Evolutionary conservation across 2,329 filamentous ascomycete genomes (phyloP).

Genomic region (Ophiostoma novo-ulmi): DNA sequence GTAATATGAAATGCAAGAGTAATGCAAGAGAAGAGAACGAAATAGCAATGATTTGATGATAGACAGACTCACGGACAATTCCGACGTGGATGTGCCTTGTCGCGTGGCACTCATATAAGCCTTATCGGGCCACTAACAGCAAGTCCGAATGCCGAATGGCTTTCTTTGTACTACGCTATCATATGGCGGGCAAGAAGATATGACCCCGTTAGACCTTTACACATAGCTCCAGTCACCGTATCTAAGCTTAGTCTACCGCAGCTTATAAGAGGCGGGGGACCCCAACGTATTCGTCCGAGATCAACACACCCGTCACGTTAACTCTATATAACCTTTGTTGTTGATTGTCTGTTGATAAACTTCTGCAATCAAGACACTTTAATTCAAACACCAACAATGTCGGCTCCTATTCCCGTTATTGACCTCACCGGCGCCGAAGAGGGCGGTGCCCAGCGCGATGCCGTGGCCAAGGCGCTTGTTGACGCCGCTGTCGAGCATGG

Average conservation of each 20-base stretch:
- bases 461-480: conserved; percentile 64
- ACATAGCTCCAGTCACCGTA: not conserved
- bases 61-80: not conserved
- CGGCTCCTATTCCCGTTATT: conserved; percentile 67
- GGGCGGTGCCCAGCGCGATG: conserved; percentile 28
- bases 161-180: not conserved
- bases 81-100: not conserved
- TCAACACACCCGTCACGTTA: not conserved
- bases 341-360: not conserved
- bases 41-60: not conserved
- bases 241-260: not conserved
- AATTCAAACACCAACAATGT: conserved; percentile 29
- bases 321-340: not conserved
- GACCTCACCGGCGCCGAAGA: conserved; percentile 63
- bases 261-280: not conserved
- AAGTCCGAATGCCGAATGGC: not conserved
- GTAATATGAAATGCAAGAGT: not conserved
- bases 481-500: conserved; percentile 76
- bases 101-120: not conserved
- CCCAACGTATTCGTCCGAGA: not conserved
- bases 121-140: conserved; percentile 8
- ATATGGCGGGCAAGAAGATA: not conserved
- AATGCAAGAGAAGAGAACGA: not conserved
- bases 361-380: not conserved
- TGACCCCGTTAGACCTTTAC: not conserved